phyloP scores from a whole-genome alignment of 2,329 filamentous ascomycete genomes.

The Aspergillus persii region DNA sequence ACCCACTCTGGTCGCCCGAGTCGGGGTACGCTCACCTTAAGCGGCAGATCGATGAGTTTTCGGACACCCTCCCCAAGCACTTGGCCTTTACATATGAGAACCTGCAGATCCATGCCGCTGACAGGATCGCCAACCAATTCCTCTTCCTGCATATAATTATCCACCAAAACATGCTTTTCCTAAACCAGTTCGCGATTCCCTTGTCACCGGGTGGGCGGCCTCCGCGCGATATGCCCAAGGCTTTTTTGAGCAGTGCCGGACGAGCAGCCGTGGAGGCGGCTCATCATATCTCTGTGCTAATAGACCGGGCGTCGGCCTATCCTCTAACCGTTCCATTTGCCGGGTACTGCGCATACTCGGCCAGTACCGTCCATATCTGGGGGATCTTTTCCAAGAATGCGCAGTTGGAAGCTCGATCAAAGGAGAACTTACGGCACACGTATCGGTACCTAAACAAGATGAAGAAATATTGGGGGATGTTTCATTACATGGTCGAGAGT shows the following conservation, averaged over 20 bases:
- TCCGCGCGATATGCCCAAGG: conserved; percentile 68
- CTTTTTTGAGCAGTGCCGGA: conserved; percentile 74
- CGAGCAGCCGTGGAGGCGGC: conserved; percentile 78
- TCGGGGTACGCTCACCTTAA: conserved; percentile 73
- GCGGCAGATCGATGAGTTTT: conserved; percentile 68
- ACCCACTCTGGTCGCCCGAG: conserved; percentile 77
- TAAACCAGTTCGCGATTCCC: conserved; percentile 82
- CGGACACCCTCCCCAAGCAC: conserved; percentile 64
- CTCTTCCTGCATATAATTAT: conserved; percentile 86
- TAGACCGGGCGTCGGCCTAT: conserved; percentile 76
- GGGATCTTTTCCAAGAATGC: conserved; percentile 85
- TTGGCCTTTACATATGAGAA: conserved; percentile 80
- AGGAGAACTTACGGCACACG: conserved; percentile 80
- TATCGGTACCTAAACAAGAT: conserved; percentile 89
- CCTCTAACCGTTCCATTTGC: conserved; percentile 87
- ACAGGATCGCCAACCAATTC: conserved; percentile 86
- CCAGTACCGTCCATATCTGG: conserved; percentile 90
- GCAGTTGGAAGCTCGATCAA: conserved; percentile 71
- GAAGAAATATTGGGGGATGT: conserved; percentile 99
- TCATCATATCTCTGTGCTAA: conserved; percentile 78
- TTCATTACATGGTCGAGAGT: conserved; percentile 93
- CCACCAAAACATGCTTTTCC: conserved; percentile 85
- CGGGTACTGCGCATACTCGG: conserved; percentile 90
- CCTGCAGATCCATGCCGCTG: conserved; percentile 76
- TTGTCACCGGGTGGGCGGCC: conserved; percentile 62